Base-by-base conservation (phyloP, 257 asterid genomes). In the Cynanchum wilfordii region DNA sequence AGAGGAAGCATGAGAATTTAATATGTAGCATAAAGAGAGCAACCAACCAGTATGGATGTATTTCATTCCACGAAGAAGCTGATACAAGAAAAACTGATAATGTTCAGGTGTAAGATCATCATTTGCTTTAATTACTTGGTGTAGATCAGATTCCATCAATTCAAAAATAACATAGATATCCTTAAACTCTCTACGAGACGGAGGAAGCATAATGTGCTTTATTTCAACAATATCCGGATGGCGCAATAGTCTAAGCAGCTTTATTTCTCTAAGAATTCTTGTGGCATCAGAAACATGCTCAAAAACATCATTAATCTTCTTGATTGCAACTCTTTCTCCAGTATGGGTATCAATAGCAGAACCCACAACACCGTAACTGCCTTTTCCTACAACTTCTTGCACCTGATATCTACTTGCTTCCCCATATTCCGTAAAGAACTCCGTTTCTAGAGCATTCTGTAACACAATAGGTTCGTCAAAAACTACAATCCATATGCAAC, bases 271-370 rank as follows among this genome's bases (percentile, higher is more conserved):
- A 57, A 94, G 87, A 79, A 94, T 94, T 73, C 98, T 81, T 3
- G 96, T 94, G 78, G 97, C 98, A 80, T 94, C 97, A 49, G 98
- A 94, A 44, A 89, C 97, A 69, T 94, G 98, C 80, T 94, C 98
- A 69, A 94, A 94, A 54, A 94, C 98, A 42, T 94, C 98, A 75
- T 91, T 88, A 63, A 91, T 94, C 90, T 94, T 94, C 83, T 94
- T 94, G 76, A 94, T 94, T 12, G 98, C 98, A 76, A 93, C 96
- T 66, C 80, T 87, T 75, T 93, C 98, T 72, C 97, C 96, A 0
- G 96, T 88, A 75, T 94, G 93, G 51, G 96, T 81, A 76, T 94
- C 98, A 64, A 85, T 59, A 5, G 96, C 98, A 57, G 98, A 87
- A 52, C 90, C 97, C 72, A 94, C 98, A 78, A 94, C 93, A 58